These are phyloP conservation scores for Steccherinum ochraceum DNA, from an alignment of 768 basidiomycete genomes.

Conservation along the genomic window DNA sequence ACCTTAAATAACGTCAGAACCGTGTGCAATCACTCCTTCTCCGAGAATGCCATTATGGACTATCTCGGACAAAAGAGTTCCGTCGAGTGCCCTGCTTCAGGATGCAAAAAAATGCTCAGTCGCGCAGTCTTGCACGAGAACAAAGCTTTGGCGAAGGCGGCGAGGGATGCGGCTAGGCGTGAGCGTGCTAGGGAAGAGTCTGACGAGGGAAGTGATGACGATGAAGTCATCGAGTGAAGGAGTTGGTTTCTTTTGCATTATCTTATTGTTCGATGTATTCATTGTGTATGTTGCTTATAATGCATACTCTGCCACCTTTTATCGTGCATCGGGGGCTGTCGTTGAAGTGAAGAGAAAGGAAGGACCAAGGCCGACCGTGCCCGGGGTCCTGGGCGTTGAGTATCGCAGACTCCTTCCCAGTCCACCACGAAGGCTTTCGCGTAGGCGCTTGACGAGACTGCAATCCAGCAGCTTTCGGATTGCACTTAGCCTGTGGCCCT, in stretches of 20 bases:
- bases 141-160: constrained; percentile 53
- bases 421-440: too few species aligned
- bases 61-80: constrained; percentile 40
- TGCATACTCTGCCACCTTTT: background rate
- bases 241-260: background rate
- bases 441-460: too few species aligned
- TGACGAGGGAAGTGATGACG: constrained; percentile 29
- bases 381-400: background rate
- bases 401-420: background rate
- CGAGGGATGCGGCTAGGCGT: constrained; percentile 53
- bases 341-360: background rate
- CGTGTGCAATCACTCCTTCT: constrained; percentile 85
- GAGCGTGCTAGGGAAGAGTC: constrained; percentile 30
- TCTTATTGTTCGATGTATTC: background rate
- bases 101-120: constrained; percentile 58
- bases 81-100: constrained; percentile 62
- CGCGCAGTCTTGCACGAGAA: constrained; percentile 46
- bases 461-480: too few species aligned
- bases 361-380: background rate
- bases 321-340: too few species aligned
- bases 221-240: constrained; percentile 52
- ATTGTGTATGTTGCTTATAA: background rate
- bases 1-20: background rate
- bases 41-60: constrained; percentile 58
- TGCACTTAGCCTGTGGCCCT: too few species aligned